phyloP scores from a whole-genome alignment of 164 flowering plant species.

The Liquidambar formosana region DNA sequence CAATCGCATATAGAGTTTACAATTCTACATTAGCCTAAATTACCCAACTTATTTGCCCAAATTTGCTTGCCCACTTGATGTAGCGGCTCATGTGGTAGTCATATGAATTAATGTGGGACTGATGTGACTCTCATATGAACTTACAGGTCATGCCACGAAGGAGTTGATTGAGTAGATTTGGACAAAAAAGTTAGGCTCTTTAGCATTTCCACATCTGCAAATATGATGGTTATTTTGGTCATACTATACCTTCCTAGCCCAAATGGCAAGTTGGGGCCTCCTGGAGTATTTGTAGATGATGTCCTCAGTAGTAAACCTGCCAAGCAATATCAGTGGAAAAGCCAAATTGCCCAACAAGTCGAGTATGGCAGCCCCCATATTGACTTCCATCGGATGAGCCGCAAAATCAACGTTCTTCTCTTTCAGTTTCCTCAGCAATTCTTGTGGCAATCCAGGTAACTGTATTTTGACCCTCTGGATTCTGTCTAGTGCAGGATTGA shows the following conservation, averaged over 20 bases:
- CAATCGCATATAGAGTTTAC: too few species aligned
- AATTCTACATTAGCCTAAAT: too few species aligned
- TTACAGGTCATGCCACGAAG: too few species aligned
- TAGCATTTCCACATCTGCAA: too few species aligned
- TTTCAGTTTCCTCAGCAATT: constrained; percentile 54
- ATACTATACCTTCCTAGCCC: constrained; percentile 51
- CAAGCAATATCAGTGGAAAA: constrained; percentile 60
- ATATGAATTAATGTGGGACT: too few species aligned
- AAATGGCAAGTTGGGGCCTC: constrained; percentile 63
- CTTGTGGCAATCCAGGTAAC: constrained; percentile 57
- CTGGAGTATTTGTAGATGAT: constrained; percentile 29
- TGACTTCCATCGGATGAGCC: constrained; percentile 52
- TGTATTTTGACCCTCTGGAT: constrained; percentile 68
- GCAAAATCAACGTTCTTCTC: constrained; percentile 75
- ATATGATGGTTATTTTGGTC: too few species aligned
- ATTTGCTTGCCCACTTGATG: too few species aligned
- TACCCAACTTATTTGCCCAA: too few species aligned
- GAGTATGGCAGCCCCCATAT: constrained; percentile 37
- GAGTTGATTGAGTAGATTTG: too few species aligned
- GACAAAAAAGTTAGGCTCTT: too few species aligned
- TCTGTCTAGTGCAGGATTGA: constrained; percentile 48
- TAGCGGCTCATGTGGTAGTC: too few species aligned
- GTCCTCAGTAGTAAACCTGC: constrained; percentile 35
- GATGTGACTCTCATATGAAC: too few species aligned
- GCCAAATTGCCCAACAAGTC: constrained; percentile 62